A percentile compares a stretch with the other conserved stretches of the same genome.
Evolutionary conservation across 192 early-diverging fungal species (phyloP).

Genomic region (Coemansia sp.): DNA sequence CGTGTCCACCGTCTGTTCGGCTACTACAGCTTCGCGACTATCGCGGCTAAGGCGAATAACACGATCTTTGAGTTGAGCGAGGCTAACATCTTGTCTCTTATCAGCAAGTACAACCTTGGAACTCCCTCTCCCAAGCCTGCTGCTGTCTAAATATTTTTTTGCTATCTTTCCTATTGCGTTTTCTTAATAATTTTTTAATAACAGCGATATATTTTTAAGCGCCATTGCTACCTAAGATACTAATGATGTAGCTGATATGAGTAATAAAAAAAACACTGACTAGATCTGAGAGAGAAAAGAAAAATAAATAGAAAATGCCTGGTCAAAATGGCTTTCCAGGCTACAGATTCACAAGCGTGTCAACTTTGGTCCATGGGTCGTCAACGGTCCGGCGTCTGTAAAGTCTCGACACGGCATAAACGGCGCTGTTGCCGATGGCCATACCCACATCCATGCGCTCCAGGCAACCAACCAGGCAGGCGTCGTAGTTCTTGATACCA

Average conservation of each 20-base stretch:
- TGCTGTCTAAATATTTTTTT: background rate
- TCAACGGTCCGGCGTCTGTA: slow-evolving; percentile 22
- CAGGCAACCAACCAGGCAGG: slow-evolving; percentile 29
- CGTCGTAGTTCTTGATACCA: slow-evolving; percentile 22
- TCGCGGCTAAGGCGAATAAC: slow-evolving; percentile 18
- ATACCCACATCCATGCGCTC: slow-evolving; percentile 48
- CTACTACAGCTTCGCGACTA: slow-evolving; percentile 30
- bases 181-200: background rate
- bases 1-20: slow-evolving; percentile 51
- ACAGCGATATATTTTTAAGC: too few relatives aligned
- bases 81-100: slow-evolving; percentile 25
- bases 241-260: too few relatives aligned
- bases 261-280: too few relatives aligned
- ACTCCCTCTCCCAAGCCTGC: slow-evolving; percentile 38
- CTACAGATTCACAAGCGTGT: too few relatives aligned
- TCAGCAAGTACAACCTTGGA: slow-evolving; percentile 33
- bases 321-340: too few relatives aligned
- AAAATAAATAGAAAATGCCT: background rate
- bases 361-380: slow-evolving; percentile 16
- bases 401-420: slow-evolving; percentile 15
- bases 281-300: too few relatives aligned
- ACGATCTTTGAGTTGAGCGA: slow-evolving; percentile 21
- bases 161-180: background rate
- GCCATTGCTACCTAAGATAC: too few relatives aligned
- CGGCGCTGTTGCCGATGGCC: slow-evolving; percentile 41